These are phyloP conservation scores for Aristolochia californica DNA, from an alignment of 164 flowering plant species.

Conservation along the genomic window DNA sequence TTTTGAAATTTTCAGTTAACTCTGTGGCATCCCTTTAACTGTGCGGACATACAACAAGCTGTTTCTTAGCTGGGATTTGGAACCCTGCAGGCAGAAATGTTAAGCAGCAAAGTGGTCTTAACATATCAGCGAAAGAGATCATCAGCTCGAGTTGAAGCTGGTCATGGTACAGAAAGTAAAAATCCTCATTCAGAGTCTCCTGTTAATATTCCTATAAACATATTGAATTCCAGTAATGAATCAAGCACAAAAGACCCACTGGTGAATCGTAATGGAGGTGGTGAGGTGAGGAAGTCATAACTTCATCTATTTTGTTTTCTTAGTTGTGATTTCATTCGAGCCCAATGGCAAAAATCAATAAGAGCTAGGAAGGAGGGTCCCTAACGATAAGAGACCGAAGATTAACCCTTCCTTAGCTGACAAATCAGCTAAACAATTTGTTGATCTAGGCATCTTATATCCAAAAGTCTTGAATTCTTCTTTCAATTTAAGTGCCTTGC, in stretches of 20 bases:
- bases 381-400: too few relatives aligned
- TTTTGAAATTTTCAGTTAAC: too few relatives aligned
- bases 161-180: background rate
- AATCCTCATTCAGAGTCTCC: conserved; percentile 1
- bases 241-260: background rate
- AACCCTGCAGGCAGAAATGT: conserved; percentile 1
- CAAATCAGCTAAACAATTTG: too few relatives aligned
- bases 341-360: too few relatives aligned
- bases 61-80: background rate
- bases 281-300: conserved; percentile 1
- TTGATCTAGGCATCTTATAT: too few relatives aligned
- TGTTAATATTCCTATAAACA: too few relatives aligned
- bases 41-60: background rate
- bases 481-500: too few relatives aligned
- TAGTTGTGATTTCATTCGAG: too few relatives aligned
- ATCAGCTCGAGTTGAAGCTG: background rate
- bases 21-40: background rate
- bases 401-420: too few relatives aligned
- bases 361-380: too few relatives aligned
- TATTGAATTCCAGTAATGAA: background rate
- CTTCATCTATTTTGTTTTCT: too few relatives aligned
- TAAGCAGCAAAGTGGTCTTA: conserved; percentile 7
- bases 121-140: conserved; percentile 8
- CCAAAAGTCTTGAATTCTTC: too few relatives aligned
- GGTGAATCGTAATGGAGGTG: background rate